Evolutionary conservation across 345 rosid genomes (phyloP).

Genomic region (Eucalyptus leucophloia): DNA sequence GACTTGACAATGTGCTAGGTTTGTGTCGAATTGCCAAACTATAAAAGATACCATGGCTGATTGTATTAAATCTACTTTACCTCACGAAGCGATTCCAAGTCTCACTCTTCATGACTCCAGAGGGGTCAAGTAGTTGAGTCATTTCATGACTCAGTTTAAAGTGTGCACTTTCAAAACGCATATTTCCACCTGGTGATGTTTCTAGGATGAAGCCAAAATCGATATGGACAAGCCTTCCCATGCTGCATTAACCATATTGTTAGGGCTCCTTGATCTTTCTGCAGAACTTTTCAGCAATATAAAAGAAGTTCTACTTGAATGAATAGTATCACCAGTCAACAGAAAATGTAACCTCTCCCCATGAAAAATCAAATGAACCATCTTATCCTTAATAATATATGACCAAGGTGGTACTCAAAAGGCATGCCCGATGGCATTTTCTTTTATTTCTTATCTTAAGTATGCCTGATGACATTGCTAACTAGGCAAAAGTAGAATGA

Average conservation of each 20-base stretch:
- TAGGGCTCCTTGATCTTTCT: not conserved
- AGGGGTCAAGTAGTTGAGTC: slow-evolving; percentile 96
- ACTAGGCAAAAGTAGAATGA: not conserved
- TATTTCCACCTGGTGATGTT: slow-evolving; percentile 92
- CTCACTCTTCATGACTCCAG: slow-evolving; percentile 91
- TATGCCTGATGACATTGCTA: not conserved
- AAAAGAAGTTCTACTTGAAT: not conserved
- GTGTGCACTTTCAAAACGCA: slow-evolving; percentile 98
- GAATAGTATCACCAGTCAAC: not conserved
- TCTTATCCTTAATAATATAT: not conserved
- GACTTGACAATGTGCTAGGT: not conserved
- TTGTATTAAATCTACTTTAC: slow-evolving; percentile 6
- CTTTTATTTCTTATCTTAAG: not conserved
- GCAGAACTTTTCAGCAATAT: not conserved
- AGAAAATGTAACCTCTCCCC: not conserved
- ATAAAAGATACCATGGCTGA: not conserved
- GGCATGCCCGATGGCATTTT: not conserved
- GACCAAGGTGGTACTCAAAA: not conserved
- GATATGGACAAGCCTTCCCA: slow-evolving; percentile 91
- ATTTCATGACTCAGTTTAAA: slow-evolving; percentile 99
- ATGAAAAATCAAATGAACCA: not conserved
- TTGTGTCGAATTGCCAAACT: not conserved
- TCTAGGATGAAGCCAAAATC: slow-evolving; percentile 98
- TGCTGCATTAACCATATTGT: slow-evolving; percentile 25
- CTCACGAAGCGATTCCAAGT: slow-evolving; percentile 82